Base-by-base conservation (phyloP, 1,284 basidiomycete genomes). In the Apiotrichum montevideense region DNA sequence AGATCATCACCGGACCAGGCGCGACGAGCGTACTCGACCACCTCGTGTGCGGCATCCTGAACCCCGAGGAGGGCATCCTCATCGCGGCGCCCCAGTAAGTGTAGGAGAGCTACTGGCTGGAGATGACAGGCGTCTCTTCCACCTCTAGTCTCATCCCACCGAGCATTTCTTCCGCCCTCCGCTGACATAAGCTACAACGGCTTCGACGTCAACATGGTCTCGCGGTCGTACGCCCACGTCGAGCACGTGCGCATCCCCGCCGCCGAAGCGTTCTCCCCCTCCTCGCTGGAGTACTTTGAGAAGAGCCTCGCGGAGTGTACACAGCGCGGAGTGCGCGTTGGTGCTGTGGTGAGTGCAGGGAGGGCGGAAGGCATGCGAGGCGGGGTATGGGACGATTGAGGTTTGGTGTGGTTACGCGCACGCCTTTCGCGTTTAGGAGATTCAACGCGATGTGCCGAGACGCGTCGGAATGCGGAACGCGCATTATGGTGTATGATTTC, bases 11-110 rank as follows among this genome's bases (percentile, higher is more conserved):
- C 3, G 69, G 67, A 15, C 66, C 65, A 4, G 70, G 70, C 9
- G 64, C 65, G 43, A 60, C 61, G 2, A 56, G 64, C 8, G 61
- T 70, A 7, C 53, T 74, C 44, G 72, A 74, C 57, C 69, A 71
- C 45, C 66, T 75, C 6, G 56, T 67, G 2, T 56, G 65, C 5
- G 65, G 62, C 32, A 54, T 73, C 5, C 65, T 66, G 13, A 70
- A 75, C 48, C 49, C 52, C 0, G 69, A 66, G 0, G 73, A 76
- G 33, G 66, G 55, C 1, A 62, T 72, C 37, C 54, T 76, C 13
- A 59, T 73, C 13, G 68, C 69, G 6, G 54, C 63, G 3, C 69
- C 69, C 7, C 71, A 66, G 57, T 59, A 21, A 45, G 57, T 58
- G 3, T 1, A 13, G 37, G 37, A 39, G 37, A 8, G 15, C 15